phyloP scores from a whole-genome alignment of 768 basidiomycete genomes.

The Suillus subaureus region DNA sequence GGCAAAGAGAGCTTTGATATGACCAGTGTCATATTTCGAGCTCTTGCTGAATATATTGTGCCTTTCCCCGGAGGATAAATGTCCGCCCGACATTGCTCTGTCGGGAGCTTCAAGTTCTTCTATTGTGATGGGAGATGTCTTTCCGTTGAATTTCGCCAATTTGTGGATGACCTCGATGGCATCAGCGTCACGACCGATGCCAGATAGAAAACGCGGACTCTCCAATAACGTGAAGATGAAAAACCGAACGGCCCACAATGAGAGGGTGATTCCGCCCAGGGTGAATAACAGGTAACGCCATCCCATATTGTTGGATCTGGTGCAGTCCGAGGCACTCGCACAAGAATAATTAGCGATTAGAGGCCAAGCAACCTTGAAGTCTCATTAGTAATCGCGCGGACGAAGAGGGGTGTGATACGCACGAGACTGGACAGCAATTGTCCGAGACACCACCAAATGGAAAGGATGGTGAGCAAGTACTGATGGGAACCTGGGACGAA shows the following conservation, averaged over 20 bases:
- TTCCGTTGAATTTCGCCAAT: slow-evolving; percentile 54
- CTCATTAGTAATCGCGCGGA: background rate
- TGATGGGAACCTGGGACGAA: slow-evolving; percentile 56
- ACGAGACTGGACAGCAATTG: slow-evolving; percentile 53
- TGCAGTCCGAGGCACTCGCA: slow-evolving; percentile 34
- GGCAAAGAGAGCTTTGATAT: slow-evolving; percentile 64
- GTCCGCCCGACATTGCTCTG: slow-evolving; percentile 9
- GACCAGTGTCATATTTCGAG: slow-evolving; percentile 39
- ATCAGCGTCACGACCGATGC: slow-evolving; percentile 52
- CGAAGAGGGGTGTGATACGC: slow-evolving; percentile 10
- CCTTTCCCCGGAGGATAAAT: slow-evolving; percentile 19
- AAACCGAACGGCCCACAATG: slow-evolving; percentile 55
- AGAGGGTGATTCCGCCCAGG: slow-evolving; percentile 53
- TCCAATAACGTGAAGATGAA: slow-evolving; percentile 56
- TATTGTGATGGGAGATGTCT: slow-evolving; percentile 41
- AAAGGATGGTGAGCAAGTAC: slow-evolving; percentile 57
- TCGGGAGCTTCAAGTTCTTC: slow-evolving; percentile 45
- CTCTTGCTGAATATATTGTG: slow-evolving; percentile 41
- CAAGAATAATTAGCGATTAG: slow-evolving; percentile 60
- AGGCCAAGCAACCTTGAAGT: slow-evolving; percentile 56
- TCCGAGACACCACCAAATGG: slow-evolving; percentile 62
- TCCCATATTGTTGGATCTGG: slow-evolving; percentile 56
- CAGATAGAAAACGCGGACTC: slow-evolving; percentile 60
- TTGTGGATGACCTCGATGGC: slow-evolving; percentile 50
- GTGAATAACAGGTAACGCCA: slow-evolving; percentile 63